Evolutionary conservation across 2,329 filamentous ascomycete species (phyloP), one percentile per base, ranked within the genome.

Genomic region (Didymella lethalis): DNA sequence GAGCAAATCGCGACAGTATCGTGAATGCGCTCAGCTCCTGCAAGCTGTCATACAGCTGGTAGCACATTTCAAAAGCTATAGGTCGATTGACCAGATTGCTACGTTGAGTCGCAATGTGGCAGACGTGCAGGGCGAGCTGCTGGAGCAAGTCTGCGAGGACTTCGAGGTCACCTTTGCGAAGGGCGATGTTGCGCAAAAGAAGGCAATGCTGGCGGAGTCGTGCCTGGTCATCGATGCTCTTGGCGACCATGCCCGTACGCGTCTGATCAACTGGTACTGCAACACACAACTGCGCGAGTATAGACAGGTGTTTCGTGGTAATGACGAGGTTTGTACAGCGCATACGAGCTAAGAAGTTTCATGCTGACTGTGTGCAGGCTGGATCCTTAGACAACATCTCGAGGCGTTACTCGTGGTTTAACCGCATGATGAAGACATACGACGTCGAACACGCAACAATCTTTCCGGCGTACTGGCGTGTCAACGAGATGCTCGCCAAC

Each of bases 111-210:
- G 92, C 50, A 96, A 96, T 70, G 95, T 99, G 34, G 90, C 93
- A 6, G 95, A 98, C 69, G 84, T 99, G 64, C 95, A 99, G 80
- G 84, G 93, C 60, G 93, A 97, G 76, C 80, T 99, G 58, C 81
- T 97, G 57, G 95, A 99, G 80, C 95, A 99, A 78, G 90, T 99
- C n/a, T 99, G 95, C 76, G 95, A 98, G 79, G 95, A 99, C 78
- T 99, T 99, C 74, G 95, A 99, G 81, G 86, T 97, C 58, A 90
- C 91, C 0, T 99, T 98, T 78, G 90, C 93, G 20, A 96, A 94
- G 77, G 89, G 88, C 23, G 94, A 98, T 77, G 88, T 97, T 14
- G 82, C 83, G 3, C 82, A 86, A 57, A 88, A 88, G 65, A 88
- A 86, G 65, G 85, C 83, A 14, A 88, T 89, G 75, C 84, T 99